Evolutionary conservation across 2,329 filamentous ascomycete species (phyloP).

Genomic region (Talaromyces sp.): DNA sequence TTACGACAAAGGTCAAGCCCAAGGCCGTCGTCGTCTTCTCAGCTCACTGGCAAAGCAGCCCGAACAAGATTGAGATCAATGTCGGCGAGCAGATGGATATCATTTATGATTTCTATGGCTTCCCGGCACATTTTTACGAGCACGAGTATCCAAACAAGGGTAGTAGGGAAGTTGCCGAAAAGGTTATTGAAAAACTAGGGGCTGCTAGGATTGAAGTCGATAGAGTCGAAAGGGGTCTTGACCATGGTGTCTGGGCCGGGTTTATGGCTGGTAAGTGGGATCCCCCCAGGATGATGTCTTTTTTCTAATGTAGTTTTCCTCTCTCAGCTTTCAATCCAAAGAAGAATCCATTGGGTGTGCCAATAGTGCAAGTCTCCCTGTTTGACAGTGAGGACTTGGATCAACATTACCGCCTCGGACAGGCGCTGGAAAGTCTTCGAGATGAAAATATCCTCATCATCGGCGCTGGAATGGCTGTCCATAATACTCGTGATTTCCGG

Average conservation of each 20-base stretch:
- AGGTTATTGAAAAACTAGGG: slow-evolving; percentile 53
- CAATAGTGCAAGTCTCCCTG: slow-evolving; percentile 68
- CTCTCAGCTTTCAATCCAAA: slow-evolving; percentile 55
- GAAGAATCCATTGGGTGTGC: slow-evolving; percentile 59
- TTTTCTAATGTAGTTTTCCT: not conserved
- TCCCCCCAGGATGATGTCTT: too few relatives aligned
- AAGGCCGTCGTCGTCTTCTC: slow-evolving; percentile 72
- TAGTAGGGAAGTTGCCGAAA: slow-evolving; percentile 55
- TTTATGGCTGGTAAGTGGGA: slow-evolving; percentile 51
- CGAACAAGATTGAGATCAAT: slow-evolving; percentile 60
- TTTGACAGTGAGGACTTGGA: slow-evolving; percentile 61
- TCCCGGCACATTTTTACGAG: slow-evolving; percentile 65
- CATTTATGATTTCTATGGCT: slow-evolving; percentile 73
- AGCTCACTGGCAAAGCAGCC: slow-evolving; percentile 66
- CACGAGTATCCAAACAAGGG: slow-evolving; percentile 63
- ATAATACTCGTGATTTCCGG: slow-evolving; percentile 59
- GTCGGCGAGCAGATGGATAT: slow-evolving; percentile 59
- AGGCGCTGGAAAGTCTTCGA: slow-evolving; percentile 61
- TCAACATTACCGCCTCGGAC: slow-evolving; percentile 64
- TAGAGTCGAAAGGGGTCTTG: slow-evolving; percentile 60
- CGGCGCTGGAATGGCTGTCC: slow-evolving; percentile 70
- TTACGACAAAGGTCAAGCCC: slow-evolving; percentile 65
- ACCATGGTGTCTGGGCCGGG: slow-evolving; percentile 71
- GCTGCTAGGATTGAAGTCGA: slow-evolving; percentile 57
- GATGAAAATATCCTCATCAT: slow-evolving; percentile 66